Percentiles rank a stretch among this genome's conserved stretches.
Conservation (phyloP, 305 asterid genomes). For the Salvia sclarea region DNA sequence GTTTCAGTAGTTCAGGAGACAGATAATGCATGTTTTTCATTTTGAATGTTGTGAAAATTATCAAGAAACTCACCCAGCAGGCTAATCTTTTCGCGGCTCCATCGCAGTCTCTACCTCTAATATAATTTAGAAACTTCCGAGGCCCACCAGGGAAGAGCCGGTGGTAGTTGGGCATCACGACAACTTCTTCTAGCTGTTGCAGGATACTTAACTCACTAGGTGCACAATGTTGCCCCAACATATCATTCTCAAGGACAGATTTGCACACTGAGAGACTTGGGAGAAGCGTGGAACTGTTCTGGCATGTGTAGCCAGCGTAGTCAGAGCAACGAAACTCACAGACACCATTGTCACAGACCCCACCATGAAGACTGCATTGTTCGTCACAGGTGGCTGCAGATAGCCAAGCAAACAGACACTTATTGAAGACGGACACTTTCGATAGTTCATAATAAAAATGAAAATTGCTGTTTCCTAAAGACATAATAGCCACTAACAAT, state of each 20-base stretch:
- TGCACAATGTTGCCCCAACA: conserved; percentile 86
- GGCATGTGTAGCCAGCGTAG: conserved; percentile 98
- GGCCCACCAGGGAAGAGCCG: conserved; percentile 95
- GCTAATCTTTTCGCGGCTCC: conserved; percentile 97
- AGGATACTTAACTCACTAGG: conserved; percentile 85
- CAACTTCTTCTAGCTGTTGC: conserved; percentile 97
- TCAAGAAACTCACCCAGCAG: conserved; percentile 80
- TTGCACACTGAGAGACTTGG: conserved; percentile 85
- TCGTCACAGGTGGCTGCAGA: conserved; percentile 84
- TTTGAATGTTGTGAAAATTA: neutral
- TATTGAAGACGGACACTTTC: neutral
- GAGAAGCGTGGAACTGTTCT: conserved; percentile 82
- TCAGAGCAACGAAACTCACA: conserved; percentile 99
- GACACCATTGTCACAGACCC: conserved; percentile 93
- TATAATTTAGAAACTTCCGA: conserved; percentile 78
- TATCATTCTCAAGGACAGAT: conserved; percentile 72
- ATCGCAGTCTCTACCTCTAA: conserved; percentile 89
- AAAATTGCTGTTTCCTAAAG: neutral
- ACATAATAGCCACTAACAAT: neutral
- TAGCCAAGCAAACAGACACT: neutral
- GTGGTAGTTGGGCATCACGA: conserved; percentile 99
- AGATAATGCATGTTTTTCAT: neutral
- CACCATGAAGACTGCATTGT: conserved; percentile 99
- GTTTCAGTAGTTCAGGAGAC: no score
- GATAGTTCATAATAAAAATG: no score